phyloP scores from a whole-genome alignment of 2,329 filamentous ascomycete genomes.

The Thielaviopsis euricoi region DNA sequence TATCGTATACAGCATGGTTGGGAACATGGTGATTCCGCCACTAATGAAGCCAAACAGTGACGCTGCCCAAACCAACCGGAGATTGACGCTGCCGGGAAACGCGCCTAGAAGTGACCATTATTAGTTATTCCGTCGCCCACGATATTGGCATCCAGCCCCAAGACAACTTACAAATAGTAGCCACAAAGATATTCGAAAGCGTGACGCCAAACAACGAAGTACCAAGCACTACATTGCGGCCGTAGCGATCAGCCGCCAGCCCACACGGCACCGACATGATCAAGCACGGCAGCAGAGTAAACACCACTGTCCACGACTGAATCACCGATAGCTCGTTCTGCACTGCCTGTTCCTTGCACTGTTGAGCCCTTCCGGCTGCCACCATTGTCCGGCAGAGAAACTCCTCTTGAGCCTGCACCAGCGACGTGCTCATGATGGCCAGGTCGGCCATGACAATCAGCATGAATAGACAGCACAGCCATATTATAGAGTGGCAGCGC shows the following conservation, averaged over 20 bases:
- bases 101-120: slow-evolving; percentile 3
- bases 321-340: slow-evolving; percentile 14
- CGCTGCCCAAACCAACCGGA: slow-evolving; percentile 12
- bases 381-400: slow-evolving; percentile 6
- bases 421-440: slow-evolving; percentile 11
- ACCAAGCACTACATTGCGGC: slow-evolving; percentile 11
- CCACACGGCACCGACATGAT: slow-evolving; percentile 14
- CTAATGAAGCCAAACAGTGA: slow-evolving; percentile 13
- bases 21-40: slow-evolving; percentile 13
- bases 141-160: neutral
- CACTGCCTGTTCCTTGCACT: slow-evolving; percentile 14
- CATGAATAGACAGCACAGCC: slow-evolving; percentile 11
- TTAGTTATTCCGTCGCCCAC: neutral
- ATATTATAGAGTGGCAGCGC: neutral
- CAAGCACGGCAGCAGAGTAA: slow-evolving; percentile 13
- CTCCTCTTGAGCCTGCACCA: slow-evolving; percentile 10
- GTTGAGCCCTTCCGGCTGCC: neutral
- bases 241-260: slow-evolving; percentile 13
- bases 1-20: slow-evolving; percentile 14
- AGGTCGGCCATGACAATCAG: slow-evolving; percentile 7
- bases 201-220: slow-evolving; percentile 12
- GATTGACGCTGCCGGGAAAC: slow-evolving; percentile 11
- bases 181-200: slow-evolving; percentile 4
- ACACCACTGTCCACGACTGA: slow-evolving; percentile 13
- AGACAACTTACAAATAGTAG: slow-evolving; percentile 9